A percentile compares a stretch with the other conserved stretches of the same genome.
phyloP scores from a whole-genome alignment of 805 yeast species.

The Ogataea nonfermentans region DNA sequence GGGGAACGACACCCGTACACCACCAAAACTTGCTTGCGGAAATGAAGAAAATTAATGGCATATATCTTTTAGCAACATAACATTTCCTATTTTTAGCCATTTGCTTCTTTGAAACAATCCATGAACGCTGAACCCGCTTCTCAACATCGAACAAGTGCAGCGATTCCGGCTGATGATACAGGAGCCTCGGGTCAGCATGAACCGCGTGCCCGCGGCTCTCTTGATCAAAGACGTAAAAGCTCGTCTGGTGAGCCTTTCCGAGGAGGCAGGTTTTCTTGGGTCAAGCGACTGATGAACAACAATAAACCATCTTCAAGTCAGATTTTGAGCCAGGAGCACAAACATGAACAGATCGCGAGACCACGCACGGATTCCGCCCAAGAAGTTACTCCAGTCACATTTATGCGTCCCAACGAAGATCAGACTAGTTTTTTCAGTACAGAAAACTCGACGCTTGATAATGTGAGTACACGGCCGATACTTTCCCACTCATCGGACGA shows the following conservation, averaged over 20 bases:
- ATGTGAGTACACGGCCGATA: constrained; percentile 48
- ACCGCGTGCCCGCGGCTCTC: constrained; percentile 3
- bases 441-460: constrained; percentile 28
- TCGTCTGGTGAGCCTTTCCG: constrained; percentile 6
- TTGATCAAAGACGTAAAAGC: constrained; percentile 9
- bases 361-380: neutral
- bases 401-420: constrained; percentile 8
- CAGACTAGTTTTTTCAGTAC: constrained; percentile 19
- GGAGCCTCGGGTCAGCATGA: neutral
- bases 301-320: constrained; percentile 12
- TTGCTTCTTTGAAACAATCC: neutral
- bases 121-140: constrained; percentile 2
- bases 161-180: neutral
- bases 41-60: neutral
- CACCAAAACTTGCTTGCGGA: neutral
- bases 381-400: neutral
- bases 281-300: constrained; percentile 34
- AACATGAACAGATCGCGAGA: neutral
- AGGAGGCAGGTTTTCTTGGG: constrained; percentile 35
- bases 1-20: too few species aligned
- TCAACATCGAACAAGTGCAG: neutral
- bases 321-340: constrained; percentile 1
- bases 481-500: constrained; percentile 42
- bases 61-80: constrained; percentile 3
- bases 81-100: neutral